Base-by-base conservation (phyloP, 2,329 filamentous ascomycete species). In the Bipolaris oryzae region DNA sequence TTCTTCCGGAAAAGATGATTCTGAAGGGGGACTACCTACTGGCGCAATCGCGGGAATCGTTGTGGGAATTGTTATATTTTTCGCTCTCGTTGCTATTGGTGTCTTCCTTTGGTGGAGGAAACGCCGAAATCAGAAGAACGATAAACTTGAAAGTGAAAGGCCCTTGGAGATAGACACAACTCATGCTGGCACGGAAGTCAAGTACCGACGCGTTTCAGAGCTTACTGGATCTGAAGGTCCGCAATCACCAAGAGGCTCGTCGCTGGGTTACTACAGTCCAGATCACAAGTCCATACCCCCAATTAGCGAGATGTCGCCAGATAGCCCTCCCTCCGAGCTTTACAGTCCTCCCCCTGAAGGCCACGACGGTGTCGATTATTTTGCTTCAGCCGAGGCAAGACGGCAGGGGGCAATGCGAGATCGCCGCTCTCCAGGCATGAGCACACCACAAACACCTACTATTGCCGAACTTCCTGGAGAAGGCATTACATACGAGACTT, bases 21-120 rank as follows among this genome's bases (percentile, higher is more conserved):
- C 60, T 3, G 41, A 42, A 7, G 55, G 50, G 16, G 63, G 58
- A 5, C 61, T 76, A 20, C 58, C 67, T 5, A 48, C 63, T 6
- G 74, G 71, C 7, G 69, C 73, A 2, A 68, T 76, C 9, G 72
- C 69, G 15, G 74, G 74, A 1, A 72, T 73, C 1, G 72, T 74
- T 6, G 71, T 73, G 5, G 74, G 73, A 1, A 69, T 75, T 11
- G 63, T 75, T 3, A 46, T 68, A 4, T 63, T 58, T 1, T 69
- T 74, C 35, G 35, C 64, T 0, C 55, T 72, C 5, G 58, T 65
- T 5, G 68, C 60, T n/a, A 35, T 72, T 13, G 64, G 50, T 10
- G 61, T 53, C 11, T 72, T 76, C 53, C 60, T 73, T 39, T 69
- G 64, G 49, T 74, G 66, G 67, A 68, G 55, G 45, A 67, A 62